Evolutionary conservation across 495 filamentous ascomycete genomes (phyloP).

Genomic region (Penicillium lagena): DNA sequence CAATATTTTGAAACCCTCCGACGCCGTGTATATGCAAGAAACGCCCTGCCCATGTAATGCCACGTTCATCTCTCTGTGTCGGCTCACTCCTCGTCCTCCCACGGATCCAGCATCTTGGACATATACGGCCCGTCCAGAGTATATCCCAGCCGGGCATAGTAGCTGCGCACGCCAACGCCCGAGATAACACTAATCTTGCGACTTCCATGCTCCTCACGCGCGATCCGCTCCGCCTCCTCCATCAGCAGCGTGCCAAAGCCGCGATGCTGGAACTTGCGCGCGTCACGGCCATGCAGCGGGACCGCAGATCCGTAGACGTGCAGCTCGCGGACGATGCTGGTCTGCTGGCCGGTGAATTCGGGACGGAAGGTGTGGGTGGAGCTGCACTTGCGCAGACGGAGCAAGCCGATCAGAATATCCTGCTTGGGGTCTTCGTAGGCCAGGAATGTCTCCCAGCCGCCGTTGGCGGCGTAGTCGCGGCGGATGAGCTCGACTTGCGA

Average conservation of each 20-base stretch:
- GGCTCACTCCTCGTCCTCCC: constrained; percentile 37
- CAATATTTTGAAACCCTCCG: neutral
- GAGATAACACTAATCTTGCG: constrained; percentile 93
- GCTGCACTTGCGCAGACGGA: constrained; percentile 86
- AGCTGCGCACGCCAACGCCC: constrained; percentile 88
- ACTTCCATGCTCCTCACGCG: constrained; percentile 87
- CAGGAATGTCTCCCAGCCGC: constrained; percentile 96
- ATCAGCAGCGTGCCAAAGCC: constrained; percentile 94
- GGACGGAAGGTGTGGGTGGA: constrained; percentile 82
- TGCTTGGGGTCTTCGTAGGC: constrained; percentile 98
- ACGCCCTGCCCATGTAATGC: no score
- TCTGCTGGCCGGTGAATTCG: constrained; percentile 78
- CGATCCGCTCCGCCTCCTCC: constrained; percentile 96
- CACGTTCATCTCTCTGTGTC: neutral
- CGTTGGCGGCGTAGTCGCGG: constrained; percentile 89
- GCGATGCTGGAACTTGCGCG: constrained; percentile 96
- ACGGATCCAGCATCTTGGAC: constrained; percentile 59
- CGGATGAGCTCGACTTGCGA: constrained; percentile 96
- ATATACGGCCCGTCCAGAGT: constrained; percentile 87
- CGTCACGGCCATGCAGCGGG: constrained; percentile 86
- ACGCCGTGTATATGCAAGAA: constrained; percentile 1
- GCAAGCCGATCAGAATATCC: constrained; percentile 89
- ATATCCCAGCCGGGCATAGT: constrained; percentile 90
- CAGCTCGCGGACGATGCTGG: constrained; percentile 86
- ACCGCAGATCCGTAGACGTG: constrained; percentile 97